Conservation (phyloP, 1,139 yeast genomes). For the Pichia sp. region DNA sequence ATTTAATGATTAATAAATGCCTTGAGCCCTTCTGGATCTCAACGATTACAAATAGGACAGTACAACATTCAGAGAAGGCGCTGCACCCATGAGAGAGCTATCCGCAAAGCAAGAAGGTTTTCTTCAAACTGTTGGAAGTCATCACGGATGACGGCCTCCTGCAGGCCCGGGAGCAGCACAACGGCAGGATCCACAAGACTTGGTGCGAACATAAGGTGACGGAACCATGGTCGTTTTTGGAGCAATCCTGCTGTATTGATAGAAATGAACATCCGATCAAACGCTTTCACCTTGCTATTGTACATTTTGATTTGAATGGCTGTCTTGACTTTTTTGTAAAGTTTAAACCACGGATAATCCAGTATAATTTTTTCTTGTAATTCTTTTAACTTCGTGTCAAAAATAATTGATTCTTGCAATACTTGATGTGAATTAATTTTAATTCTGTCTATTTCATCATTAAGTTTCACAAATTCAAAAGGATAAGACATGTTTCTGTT, state of each 20-base stretch:
- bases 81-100: slow-evolving; percentile 2
- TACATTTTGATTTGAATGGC: slow-evolving; percentile 53
- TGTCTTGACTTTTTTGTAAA: slow-evolving; percentile 49
- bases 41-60: too few species aligned
- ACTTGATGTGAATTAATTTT: slow-evolving; percentile 4
- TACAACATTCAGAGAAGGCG: neutral
- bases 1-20: too few species aligned
- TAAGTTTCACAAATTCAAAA: slow-evolving; percentile 5
- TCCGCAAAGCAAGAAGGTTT: slow-evolving; percentile 15
- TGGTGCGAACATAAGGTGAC: slow-evolving; percentile 40
- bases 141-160: neutral
- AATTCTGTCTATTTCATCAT: slow-evolving; percentile 9
- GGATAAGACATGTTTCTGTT: slow-evolving; percentile 15
- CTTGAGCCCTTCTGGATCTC: too few species aligned
- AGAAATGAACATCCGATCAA: slow-evolving; percentile 39
- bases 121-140: slow-evolving; percentile 27
- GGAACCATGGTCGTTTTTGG: slow-evolving; percentile 36
- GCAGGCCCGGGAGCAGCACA: neutral
- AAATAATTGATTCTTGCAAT: slow-evolving; percentile 13
- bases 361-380: slow-evolving; percentile 45
- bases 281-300: slow-evolving; percentile 46
- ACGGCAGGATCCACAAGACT: neutral
- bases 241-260: slow-evolving; percentile 20
- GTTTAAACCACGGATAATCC: slow-evolving; percentile 70
- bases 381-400: slow-evolving; percentile 24